Conservation (phyloP, 129 eudicot species). For the Arctium minus region DNA sequence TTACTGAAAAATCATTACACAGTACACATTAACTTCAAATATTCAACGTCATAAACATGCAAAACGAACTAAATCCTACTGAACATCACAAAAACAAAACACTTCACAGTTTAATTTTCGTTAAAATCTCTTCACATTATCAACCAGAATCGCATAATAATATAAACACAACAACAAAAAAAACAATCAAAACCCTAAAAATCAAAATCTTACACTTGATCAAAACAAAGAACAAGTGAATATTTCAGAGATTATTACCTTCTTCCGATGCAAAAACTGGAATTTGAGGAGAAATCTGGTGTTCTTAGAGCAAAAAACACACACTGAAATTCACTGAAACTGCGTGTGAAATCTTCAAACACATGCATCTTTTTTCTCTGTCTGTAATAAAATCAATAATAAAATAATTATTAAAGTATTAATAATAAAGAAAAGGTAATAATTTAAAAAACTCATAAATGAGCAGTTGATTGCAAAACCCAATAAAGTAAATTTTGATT, state of each 20-base stretch:
- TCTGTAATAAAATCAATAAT: slow-evolving; percentile 12
- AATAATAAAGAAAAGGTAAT: slow-evolving; percentile 2
- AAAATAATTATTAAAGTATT: not conserved
- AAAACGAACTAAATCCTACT: not conserved
- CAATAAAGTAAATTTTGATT: slow-evolving; percentile 35
- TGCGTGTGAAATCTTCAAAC: slow-evolving; percentile 18
- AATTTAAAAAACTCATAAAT: slow-evolving; percentile 9
- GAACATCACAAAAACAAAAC: not conserved
- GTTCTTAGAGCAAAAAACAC: slow-evolving; percentile 4
- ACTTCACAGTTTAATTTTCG: not conserved
- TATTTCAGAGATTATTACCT: not conserved
- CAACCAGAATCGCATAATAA: not conserved
- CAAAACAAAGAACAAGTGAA: not conserved
- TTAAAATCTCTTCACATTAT: not conserved
- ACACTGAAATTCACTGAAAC: slow-evolving; percentile 3
- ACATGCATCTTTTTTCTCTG: slow-evolving; percentile 13
- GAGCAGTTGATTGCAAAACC: slow-evolving; percentile 22
- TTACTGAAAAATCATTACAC: not conserved
- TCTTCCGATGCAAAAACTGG: slow-evolving; percentile 10
- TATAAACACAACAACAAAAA: not conserved
- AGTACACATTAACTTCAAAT: slow-evolving; percentile 12
- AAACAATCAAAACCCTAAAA: not conserved
- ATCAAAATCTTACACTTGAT: not conserved
- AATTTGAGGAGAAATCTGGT: slow-evolving; percentile 10
- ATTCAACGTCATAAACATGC: slow-evolving; percentile 10